Evolutionary conservation across 306 rosid species (phyloP).

Genomic region (Quercus suber): DNA sequence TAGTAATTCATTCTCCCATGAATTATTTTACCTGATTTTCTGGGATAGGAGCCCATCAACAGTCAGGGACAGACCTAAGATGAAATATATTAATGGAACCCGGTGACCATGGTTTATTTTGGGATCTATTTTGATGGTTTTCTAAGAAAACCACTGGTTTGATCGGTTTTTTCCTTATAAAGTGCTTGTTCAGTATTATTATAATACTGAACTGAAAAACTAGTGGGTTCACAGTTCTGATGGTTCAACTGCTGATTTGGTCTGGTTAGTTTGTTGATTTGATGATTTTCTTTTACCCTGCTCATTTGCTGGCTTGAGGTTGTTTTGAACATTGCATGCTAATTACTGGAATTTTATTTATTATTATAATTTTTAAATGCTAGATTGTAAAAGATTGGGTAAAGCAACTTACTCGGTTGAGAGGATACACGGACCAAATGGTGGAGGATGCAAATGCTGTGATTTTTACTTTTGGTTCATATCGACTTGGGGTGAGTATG

Average conservation of each 20-base stretch:
- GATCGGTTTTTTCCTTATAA: too few species aligned
- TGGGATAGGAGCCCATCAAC: not conserved
- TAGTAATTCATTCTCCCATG: not conserved
- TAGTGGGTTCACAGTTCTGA: too few species aligned
- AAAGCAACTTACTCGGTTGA: conserved; percentile 60
- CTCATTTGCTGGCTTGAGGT: not conserved
- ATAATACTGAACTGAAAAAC: too few species aligned
- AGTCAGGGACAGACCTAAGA: not conserved
- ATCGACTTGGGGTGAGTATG: conserved; percentile 76
- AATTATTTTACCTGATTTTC: not conserved
- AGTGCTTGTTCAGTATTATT: too few species aligned
- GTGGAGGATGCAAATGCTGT: conserved; percentile 88
- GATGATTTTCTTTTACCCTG: not conserved
- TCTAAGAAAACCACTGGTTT: too few species aligned
- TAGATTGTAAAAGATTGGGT: conserved; percentile 89
- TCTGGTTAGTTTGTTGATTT: too few species aligned
- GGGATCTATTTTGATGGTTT: not conserved
- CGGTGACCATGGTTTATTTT: not conserved
- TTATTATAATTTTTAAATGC: conserved; percentile 3
- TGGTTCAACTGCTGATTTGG: too few species aligned
- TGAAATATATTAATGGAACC: not conserved
- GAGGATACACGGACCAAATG: conserved; percentile 95
- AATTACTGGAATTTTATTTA: not conserved
- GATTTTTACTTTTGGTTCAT: conserved; percentile 49
- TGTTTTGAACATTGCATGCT: not conserved